Conservation (phyloP, 208 protist genomes). For the Lotmaria passim region DNA sequence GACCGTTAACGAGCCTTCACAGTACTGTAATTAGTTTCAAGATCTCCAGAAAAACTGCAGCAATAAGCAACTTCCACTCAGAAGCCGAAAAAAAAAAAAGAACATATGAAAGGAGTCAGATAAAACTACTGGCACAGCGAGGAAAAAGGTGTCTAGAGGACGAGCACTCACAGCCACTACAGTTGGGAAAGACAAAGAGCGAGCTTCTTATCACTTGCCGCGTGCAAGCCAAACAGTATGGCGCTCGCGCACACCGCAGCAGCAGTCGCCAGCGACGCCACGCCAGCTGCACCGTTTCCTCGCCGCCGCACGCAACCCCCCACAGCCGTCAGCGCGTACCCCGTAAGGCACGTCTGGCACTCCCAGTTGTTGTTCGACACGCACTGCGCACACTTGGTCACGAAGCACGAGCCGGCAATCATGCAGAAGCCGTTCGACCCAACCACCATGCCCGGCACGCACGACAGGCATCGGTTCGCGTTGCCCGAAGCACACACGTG, state of each 20-base stretch:
- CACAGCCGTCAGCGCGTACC: slow-evolving; percentile 3
- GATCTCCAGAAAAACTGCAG: too few species aligned
- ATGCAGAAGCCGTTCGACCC: slow-evolving; percentile 11
- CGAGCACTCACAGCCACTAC: neutral
- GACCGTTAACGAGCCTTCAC: too few species aligned
- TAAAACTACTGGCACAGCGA: too few species aligned
- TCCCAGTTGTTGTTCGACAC: slow-evolving; percentile 1
- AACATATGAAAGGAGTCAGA: too few species aligned
- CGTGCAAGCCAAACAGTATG: too few species aligned
- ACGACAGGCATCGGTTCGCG: slow-evolving; percentile 12
- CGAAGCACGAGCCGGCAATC: slow-evolving; percentile 5
- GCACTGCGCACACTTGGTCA: slow-evolving; percentile 2
- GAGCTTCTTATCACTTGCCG: too few species aligned
- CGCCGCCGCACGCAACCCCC: neutral
- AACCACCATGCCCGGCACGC: slow-evolving; percentile 12
- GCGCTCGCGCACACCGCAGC: neutral
- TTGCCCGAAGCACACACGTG: slow-evolving; percentile 3
- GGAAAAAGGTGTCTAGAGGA: too few species aligned
- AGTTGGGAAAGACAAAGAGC: slow-evolving; percentile 10
- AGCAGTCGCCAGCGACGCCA: slow-evolving; percentile 1
- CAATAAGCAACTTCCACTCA: too few species aligned
- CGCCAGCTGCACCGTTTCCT: neutral
- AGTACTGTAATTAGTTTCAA: too few species aligned
- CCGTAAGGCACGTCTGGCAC: slow-evolving; percentile 4
- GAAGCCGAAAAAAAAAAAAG: too few species aligned